Evolutionary conservation across 257 asterid species (phyloP).

Genomic region (Capsicum rhomboideum): DNA sequence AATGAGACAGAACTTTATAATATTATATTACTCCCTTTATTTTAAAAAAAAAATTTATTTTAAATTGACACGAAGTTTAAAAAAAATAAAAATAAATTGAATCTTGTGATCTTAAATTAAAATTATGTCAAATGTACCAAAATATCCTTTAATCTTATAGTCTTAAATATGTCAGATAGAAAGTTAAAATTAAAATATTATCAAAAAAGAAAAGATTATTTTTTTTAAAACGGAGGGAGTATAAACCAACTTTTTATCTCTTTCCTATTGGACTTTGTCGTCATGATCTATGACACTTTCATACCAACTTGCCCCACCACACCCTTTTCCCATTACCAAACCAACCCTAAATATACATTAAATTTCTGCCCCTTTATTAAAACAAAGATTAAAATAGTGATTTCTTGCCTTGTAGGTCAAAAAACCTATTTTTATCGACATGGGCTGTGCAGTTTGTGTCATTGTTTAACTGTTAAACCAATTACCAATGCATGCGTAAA

Average conservation of each 20-base stretch:
- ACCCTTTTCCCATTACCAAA: neutral
- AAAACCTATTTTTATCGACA: neutral
- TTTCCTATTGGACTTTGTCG: conserved; percentile 10
- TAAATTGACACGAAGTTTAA: no score
- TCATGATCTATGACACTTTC: conserved; percentile 7
- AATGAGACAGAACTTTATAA: neutral
- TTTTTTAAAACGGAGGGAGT: no score
- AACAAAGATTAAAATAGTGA: neutral
- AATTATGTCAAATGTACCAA: no score
- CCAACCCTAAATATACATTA: neutral
- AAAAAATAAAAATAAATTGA: no score
- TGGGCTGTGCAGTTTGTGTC: neutral
- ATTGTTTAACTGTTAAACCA: neutral
- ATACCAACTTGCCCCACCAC: conserved; percentile 9
- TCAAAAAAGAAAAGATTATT: no score
- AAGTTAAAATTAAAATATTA: no score
- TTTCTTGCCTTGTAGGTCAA: conserved; percentile 13
- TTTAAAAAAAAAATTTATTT: no score
- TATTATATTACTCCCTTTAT: no score
- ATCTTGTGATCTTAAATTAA: no score
- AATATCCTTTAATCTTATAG: no score
- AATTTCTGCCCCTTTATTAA: neutral
- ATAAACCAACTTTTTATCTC: conserved; percentile 4
- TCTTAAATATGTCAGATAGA: no score
- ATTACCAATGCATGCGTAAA: neutral